A percentile compares a stretch with the other conserved stretches of the same genome.
Conservation (phyloP, 352 stramenopile species). For the Globisporangium canariense region DNA sequence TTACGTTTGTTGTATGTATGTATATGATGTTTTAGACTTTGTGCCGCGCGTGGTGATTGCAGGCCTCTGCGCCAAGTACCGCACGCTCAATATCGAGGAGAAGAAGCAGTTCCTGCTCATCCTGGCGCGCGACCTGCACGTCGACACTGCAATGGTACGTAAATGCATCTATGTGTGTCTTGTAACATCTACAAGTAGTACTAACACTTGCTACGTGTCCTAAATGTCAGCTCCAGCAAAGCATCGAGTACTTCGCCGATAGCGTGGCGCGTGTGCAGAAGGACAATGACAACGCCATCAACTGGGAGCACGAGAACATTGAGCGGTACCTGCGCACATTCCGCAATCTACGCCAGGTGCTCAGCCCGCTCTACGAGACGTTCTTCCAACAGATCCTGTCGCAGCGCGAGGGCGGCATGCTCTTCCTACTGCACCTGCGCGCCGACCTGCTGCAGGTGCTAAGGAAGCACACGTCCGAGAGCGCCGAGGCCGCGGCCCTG, state of each 20-base stretch:
- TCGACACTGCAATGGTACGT: conserved; percentile 50
- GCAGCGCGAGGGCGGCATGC: conserved; percentile 75
- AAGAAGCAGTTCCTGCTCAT: conserved; percentile 84
- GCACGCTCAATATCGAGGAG: conserved; percentile 62
- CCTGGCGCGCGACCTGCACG: conserved; percentile 66
- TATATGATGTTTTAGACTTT: conserved; percentile 46
- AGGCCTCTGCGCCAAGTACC: conserved; percentile 62
- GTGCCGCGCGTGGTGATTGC: conserved; percentile 70
- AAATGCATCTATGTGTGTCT: not conserved
- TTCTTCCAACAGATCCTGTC: conserved; percentile 84
- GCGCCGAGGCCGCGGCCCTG: conserved; percentile 45
- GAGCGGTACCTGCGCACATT: conserved; percentile 77
- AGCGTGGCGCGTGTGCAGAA: conserved; percentile 47
- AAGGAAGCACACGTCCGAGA: conserved; percentile 40
- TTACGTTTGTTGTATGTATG: not conserved
- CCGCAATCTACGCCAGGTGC: conserved; percentile 47
- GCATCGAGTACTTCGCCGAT: conserved; percentile 46
- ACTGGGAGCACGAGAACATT: conserved; percentile 72
- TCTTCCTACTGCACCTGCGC: conserved; percentile 79
- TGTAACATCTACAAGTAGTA: not conserved
- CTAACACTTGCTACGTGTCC: no score
- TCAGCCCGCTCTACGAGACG: conserved; percentile 72
- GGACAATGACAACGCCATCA: conserved; percentile 18
- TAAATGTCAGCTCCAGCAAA: conserved; percentile 42
- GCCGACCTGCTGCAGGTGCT: conserved; percentile 65